phyloP scores from a whole-genome alignment of 805 yeast species.

The Wickerhamomyces bovis region DNA sequence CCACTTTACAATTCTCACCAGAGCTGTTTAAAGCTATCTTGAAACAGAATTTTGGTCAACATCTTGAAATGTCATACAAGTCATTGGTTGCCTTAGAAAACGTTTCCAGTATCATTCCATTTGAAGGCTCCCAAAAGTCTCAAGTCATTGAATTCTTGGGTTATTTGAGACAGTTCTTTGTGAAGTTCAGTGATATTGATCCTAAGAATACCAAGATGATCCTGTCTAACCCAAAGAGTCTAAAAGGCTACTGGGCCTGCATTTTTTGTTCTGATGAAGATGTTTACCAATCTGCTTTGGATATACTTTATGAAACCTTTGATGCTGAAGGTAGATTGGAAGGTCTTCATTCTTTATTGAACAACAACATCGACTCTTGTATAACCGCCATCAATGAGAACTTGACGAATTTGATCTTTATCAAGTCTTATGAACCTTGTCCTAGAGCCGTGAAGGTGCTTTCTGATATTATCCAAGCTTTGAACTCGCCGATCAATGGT shows the following conservation, averaged over 20 bases:
- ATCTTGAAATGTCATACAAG: constrained; percentile 19
- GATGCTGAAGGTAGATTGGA: constrained; percentile 78
- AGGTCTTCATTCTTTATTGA: constrained; percentile 54
- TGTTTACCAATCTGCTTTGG: constrained; percentile 63
- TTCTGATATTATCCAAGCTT: constrained; percentile 62
- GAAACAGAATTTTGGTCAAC: constrained; percentile 19
- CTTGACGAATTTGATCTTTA: constrained; percentile 37
- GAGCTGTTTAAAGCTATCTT: constrained; percentile 25
- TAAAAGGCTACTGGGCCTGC: constrained; percentile 70
- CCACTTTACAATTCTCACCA: constrained; percentile 25
- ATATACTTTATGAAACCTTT: constrained; percentile 66
- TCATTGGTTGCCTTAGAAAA: constrained; percentile 21
- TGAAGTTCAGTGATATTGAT: constrained; percentile 35
- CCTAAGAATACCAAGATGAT: constrained; percentile 31
- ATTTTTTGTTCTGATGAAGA: constrained; percentile 54
- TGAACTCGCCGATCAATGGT: constrained; percentile 65
- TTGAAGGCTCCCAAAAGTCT: constrained; percentile 21
- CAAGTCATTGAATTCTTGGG: constrained; percentile 25
- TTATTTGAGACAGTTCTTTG: constrained; percentile 29
- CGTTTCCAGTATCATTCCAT: constrained; percentile 25
- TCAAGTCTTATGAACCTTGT: constrained; percentile 61
- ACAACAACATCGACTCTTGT: constrained; percentile 36
- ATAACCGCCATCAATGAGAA: constrained; percentile 44
- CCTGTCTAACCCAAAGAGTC: constrained; percentile 36
- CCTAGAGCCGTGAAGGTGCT: constrained; percentile 68